Conservation (phyloP, 208 protist species). For the Herpetomonas tarakana region DNA sequence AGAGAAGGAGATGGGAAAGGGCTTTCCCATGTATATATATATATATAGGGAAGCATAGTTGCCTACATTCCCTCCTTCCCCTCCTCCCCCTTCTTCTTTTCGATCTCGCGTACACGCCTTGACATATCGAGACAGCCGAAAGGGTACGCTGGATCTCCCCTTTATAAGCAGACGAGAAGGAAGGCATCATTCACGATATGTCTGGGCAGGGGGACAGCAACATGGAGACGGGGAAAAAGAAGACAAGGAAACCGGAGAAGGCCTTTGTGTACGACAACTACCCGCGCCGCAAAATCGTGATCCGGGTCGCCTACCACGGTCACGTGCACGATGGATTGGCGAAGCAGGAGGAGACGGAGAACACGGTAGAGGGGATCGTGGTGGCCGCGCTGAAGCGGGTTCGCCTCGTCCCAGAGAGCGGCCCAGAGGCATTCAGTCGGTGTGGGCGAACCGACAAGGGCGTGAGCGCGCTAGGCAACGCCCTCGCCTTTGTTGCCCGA, state of each 20-base stretch:
- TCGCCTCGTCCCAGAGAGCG: conserved; percentile 54
- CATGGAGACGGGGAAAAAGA: conserved; percentile 22
- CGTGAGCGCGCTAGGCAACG: conserved; percentile 86
- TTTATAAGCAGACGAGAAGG: too few species aligned
- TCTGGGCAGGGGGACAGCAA: too few species aligned
- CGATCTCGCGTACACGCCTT: too few species aligned
- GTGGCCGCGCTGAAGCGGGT: conserved; percentile 43
- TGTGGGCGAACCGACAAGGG: conserved; percentile 90
- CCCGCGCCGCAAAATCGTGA: conserved; percentile 69
- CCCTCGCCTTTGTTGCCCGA: conserved; percentile 59
- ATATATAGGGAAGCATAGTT: too few species aligned
- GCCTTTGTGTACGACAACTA: conserved; percentile 65
- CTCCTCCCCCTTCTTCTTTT: too few species aligned
- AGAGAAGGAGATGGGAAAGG: too few species aligned
- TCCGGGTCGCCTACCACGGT: conserved; percentile 88
- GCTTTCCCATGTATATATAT: too few species aligned
- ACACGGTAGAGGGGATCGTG: conserved; percentile 78
- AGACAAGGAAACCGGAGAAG: conserved; percentile 39
- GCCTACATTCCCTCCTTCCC: too few species aligned
- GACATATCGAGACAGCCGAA: too few species aligned
- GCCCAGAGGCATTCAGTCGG: conserved; percentile 62
- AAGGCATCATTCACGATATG: too few species aligned
- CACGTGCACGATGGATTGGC: conserved; percentile 78
- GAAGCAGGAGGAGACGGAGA: conserved; percentile 80
- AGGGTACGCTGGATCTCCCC: too few species aligned